phyloP scores from a whole-genome alignment of 192 early-diverging fungal species.

The Coemansia sp. region DNA sequence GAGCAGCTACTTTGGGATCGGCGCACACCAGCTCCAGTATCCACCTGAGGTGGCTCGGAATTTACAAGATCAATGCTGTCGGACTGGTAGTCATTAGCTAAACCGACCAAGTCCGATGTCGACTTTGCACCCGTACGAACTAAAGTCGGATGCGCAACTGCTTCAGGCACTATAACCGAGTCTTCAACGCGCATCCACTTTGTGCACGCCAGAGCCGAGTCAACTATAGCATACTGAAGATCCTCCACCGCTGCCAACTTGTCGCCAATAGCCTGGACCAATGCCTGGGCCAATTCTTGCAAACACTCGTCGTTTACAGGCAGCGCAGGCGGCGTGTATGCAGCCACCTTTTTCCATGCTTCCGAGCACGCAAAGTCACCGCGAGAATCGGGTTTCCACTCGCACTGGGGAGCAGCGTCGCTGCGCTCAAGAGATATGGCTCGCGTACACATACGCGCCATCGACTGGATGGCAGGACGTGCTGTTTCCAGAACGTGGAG shows the following conservation, averaged over 20 bases:
- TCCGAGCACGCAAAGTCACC: slow-evolving; percentile 38
- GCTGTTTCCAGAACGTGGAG: slow-evolving; percentile 22
- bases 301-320: slow-evolving; percentile 17
- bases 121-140: not conserved
- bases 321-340: slow-evolving; percentile 12
- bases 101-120: slow-evolving; percentile 2
- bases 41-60: not conserved
- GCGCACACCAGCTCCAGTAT: not conserved
- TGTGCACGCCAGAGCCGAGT: slow-evolving; percentile 32
- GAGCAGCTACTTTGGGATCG: slow-evolving; percentile 9
- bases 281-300: slow-evolving; percentile 7
- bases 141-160: not conserved
- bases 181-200: slow-evolving; percentile 25
- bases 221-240: slow-evolving; percentile 44
- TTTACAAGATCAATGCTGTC: not conserved
- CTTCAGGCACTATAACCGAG: not conserved
- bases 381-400: not conserved
- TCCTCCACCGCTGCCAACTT: slow-evolving; percentile 33
- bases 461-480: slow-evolving; percentile 11
- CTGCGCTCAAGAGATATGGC: slow-evolving; percentile 22
- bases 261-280: slow-evolving; percentile 19
- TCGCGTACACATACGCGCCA: slow-evolving; percentile 14
- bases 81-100: not conserved
- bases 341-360: slow-evolving; percentile 20
- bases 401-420: slow-evolving; percentile 34